Evolutionary conservation across 1,284 basidiomycete genomes (phyloP).

Genomic region (Boletus semigastroideus): DNA sequence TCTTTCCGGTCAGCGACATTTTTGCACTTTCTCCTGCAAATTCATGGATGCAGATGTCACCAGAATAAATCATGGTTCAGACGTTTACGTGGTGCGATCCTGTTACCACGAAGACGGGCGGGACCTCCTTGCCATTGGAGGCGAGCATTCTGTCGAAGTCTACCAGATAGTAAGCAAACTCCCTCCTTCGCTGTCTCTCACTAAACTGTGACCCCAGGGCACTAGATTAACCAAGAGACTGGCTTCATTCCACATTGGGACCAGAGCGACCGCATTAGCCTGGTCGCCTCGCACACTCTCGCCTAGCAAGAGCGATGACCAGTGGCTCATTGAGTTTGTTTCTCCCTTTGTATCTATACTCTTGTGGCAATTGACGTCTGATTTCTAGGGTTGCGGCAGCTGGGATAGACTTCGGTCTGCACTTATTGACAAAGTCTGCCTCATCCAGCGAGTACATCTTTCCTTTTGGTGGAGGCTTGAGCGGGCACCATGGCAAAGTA

Average conservation of each 20-base stretch:
- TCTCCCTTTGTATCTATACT: neutral
- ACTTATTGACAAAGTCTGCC: slow-evolving; percentile 60
- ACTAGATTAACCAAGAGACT: slow-evolving; percentile 46
- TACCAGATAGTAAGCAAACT: slow-evolving; percentile 53
- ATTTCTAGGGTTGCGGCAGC: slow-evolving; percentile 61
- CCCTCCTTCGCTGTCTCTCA: slow-evolving; percentile 3
- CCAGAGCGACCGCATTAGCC: slow-evolving; percentile 68
- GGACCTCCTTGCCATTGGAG: slow-evolving; percentile 70
- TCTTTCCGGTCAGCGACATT: neutral
- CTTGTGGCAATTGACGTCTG: slow-evolving; percentile 1
- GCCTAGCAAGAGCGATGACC: slow-evolving; percentile 54
- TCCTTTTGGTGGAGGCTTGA: slow-evolving; percentile 72
- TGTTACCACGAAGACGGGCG: slow-evolving; percentile 61
- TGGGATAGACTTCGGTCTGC: slow-evolving; percentile 64
- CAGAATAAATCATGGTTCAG: slow-evolving; percentile 53
- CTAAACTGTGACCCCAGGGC: slow-evolving; percentile 31
- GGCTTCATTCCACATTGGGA: slow-evolving; percentile 74
- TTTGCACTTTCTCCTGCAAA: too few relatives aligned
- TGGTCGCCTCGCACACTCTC: slow-evolving; percentile 72
- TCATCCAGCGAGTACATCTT: slow-evolving; percentile 54
- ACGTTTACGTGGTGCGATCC: slow-evolving; percentile 60
- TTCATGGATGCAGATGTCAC: slow-evolving; percentile 46
- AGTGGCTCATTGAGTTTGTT: slow-evolving; percentile 69
- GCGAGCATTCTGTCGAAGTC: slow-evolving; percentile 68
- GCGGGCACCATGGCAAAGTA: slow-evolving; percentile 71